Conservation (phyloP, 140 eudicot species). For the Flaveria floridana region DNA sequence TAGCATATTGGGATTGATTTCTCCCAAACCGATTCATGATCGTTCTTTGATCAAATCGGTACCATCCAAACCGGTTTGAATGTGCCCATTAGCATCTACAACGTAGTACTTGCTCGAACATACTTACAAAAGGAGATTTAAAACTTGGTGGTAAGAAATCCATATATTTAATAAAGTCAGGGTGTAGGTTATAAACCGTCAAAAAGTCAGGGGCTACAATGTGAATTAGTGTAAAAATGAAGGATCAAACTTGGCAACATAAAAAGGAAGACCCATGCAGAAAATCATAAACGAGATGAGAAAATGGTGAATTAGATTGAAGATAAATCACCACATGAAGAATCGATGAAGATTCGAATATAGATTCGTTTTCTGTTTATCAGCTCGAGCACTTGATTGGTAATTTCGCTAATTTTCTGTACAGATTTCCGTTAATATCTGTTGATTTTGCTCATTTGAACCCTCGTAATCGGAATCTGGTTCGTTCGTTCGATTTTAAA, state of each 20-base stretch:
- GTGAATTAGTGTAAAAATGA: neutral
- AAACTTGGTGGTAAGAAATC: too few species aligned
- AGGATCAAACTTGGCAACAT: constrained; percentile 24
- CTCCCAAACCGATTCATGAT: too few species aligned
- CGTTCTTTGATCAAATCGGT: too few species aligned
- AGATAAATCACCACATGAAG: constrained; percentile 10
- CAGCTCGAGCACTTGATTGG: constrained; percentile 20
- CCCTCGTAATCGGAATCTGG: neutral
- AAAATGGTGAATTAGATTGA: constrained; percentile 17
- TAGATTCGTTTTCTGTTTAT: constrained; percentile 4
- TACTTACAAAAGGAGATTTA: too few species aligned
- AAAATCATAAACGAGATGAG: constrained; percentile 21
- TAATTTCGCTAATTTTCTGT: constrained; percentile 21
- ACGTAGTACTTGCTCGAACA: too few species aligned
- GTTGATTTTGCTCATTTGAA: neutral
- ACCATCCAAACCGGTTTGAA: too few species aligned
- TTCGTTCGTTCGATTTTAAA: neutral
- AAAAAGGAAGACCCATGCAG: constrained; percentile 31
- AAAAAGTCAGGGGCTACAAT: neutral
- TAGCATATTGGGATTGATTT: too few species aligned
- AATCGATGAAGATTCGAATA: neutral
- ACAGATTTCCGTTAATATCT: neutral
- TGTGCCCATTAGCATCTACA: too few species aligned
- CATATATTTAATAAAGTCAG: neutral
- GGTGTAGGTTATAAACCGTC: neutral